Evolutionary conservation across 441 rosid genomes (phyloP).

Genomic region (Gossypium lobatum): DNA sequence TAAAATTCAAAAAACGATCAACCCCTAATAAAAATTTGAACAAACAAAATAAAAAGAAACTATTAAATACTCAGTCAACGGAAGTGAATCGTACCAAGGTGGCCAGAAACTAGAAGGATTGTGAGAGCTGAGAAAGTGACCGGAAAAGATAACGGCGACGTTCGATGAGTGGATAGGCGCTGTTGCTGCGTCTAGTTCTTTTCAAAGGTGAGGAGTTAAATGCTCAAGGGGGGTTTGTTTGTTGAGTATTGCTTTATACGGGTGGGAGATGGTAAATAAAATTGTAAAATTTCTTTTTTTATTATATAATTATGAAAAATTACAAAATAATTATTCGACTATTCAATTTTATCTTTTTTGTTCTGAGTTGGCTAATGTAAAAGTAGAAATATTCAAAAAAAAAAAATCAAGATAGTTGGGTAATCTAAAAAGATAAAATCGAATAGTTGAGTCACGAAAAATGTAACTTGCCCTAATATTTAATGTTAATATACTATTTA

Average conservation of each 20-base stretch:
- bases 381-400: too few relatives aligned
- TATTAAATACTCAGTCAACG: not conserved
- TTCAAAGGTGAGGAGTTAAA: too few relatives aligned
- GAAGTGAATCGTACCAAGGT: not conserved
- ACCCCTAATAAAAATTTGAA: not conserved
- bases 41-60: not conserved
- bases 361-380: too few relatives aligned
- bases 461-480: too few relatives aligned
- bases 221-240: not conserved
- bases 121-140: not conserved
- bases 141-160: not conserved
- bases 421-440: too few relatives aligned
- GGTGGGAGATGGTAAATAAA: not conserved
- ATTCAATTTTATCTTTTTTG: too few relatives aligned
- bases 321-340: too few relatives aligned
- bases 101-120: not conserved
- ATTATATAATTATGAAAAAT: too few relatives aligned
- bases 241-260: not conserved
- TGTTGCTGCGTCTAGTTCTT: not conserved
- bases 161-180: not conserved
- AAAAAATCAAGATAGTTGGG: too few relatives aligned
- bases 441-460: too few relatives aligned
- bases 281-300: too few relatives aligned
- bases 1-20: conserved; percentile 1
- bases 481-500: too few relatives aligned